Evolutionary conservation across 441 rosid genomes (phyloP), one percentile per base, ranked within the genome.

Genomic region (Adansonia gregorii): DNA sequence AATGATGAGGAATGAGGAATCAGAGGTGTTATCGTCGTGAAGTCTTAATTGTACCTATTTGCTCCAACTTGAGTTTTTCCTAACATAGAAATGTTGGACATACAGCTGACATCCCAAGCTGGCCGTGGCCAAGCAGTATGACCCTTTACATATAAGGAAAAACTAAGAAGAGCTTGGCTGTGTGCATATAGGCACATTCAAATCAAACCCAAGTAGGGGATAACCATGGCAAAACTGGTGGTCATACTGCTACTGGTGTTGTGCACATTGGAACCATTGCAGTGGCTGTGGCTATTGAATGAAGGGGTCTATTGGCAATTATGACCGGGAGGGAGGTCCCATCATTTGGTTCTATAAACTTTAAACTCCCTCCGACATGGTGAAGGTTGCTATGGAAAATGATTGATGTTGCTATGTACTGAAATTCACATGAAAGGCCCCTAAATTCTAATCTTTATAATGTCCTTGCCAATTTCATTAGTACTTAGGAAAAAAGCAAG

Each of bases 31-130:
- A 65, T 65, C 17, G 17, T 65, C 41, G 41, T n/a, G 49, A 65
- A 65, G 49, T 22, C 9, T 35, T 64, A 64, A 65, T 8, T 65
- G 24, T 39, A 65, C 24, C 69, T 65, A n/a, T n/a, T 39, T 61
- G 49, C 22, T n/a, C 9, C 68, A 35, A 65, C 24, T 61, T 39
- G 68, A 39, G 60, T 14, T 17, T 64, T 64, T 31, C 46, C 68
- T 41, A 65, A 65, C 49, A 65, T 39, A 39, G 14, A 45, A n/a
- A 41, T 1, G 49, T 41, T n/a, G 24, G 11, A 39, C 69, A n/a
- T 41, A 41, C 22, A 65, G 49, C 49, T 8, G 11, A 65, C 69
- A 64, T 65, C 69, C 49, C 69, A 65, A 65, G 11, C 45, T 64
- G 68, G 41, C 46, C 20, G 15, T 41, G 7, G 20, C 11, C 68